A percentile compares a stretch with the other conserved stretches of the same genome.
phyloP scores from a whole-genome alignment of 139 green algal genomes.

The Haematococcus sp. region DNA sequence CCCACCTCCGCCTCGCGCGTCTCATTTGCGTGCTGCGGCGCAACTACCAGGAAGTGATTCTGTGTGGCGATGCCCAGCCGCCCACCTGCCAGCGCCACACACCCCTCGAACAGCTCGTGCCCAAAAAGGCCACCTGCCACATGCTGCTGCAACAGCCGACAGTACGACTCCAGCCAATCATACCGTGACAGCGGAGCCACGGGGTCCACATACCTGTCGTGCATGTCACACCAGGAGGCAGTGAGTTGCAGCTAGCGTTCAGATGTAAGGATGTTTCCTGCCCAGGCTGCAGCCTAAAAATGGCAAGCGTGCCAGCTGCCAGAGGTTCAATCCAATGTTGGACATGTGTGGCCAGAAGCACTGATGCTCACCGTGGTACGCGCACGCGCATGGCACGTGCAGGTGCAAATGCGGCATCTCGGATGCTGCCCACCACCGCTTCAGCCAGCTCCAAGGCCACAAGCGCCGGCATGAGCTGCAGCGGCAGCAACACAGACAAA shows the following conservation, averaged over 20 bases:
- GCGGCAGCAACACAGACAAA: too few relatives aligned
- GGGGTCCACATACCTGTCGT: constrained; percentile 38
- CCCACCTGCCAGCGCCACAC: constrained; percentile 29
- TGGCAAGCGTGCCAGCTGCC: too few relatives aligned
- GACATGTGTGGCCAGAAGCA: too few relatives aligned
- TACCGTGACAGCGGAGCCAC: constrained; percentile 36
- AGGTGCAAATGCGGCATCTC: neutral
- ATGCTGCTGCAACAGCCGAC: constrained; percentile 44
- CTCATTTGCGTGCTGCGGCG: constrained; percentile 4
- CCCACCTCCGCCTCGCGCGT: constrained; percentile 3
- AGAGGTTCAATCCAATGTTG: too few relatives aligned
- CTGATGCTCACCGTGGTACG: too few relatives aligned
- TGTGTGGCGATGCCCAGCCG: constrained; percentile 14
- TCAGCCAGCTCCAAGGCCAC: constrained; percentile 39
- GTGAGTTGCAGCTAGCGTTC: too few relatives aligned
- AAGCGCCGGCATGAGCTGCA: constrained; percentile 26
- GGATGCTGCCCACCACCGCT: constrained; percentile 23
- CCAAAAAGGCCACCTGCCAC: constrained; percentile 13
- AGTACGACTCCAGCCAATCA: constrained; percentile 44
- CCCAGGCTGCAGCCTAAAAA: too few relatives aligned
- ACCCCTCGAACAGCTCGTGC: constrained; percentile 35
- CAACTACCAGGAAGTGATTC: constrained; percentile 18
- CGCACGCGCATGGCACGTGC: too few relatives aligned
- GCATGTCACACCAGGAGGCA: too few relatives aligned
- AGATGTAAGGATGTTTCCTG: too few relatives aligned